Evolutionary conservation across 176 grass and related monocot genomes (phyloP), one percentile per base, ranked within the genome.

Genomic region (Cymbopogon citratus): DNA sequence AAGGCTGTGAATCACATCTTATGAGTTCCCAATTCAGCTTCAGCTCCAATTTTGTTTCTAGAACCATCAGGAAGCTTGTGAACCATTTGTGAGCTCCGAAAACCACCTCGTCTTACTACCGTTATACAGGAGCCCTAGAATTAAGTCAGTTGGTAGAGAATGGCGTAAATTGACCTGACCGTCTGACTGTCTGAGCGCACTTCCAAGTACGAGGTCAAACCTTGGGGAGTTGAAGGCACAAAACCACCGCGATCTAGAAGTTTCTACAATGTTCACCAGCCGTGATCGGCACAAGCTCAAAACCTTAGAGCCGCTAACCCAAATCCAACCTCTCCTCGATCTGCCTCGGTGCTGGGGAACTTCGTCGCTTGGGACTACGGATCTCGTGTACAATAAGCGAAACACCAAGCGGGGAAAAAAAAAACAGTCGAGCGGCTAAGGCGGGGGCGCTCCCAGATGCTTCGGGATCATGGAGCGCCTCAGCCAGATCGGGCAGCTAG

Each of bases 161-260:
- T n/a, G 9, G n/a, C 19, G n/a, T 45, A 25, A 69, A 81, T 69
- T 76, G 71, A 75, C 78, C 27, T 76, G 61, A 75, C 78, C 21
- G n/a, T 6, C 29, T 76, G 61, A 75, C 78, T 13, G n/a, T 6
- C 29, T n/a, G 5, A 81, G 48, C 14, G 15, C 19, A 28, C 35
- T 73, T 60, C 65, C 13, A 62, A 15, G 10, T 46, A 12, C 60
- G 10, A 41, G 24, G 25, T 75, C 48, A 67, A 71, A 78, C 27
- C 40, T 3, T 15, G 29, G 7, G 25, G 8, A 27, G 31, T 1
- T 21, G 29, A 5, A 25, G 8, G 60, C 24, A 44, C 45, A 19
- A 78, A 69, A 69, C 15, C 16, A 43, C 31, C 29, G 68, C 35
- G 9, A 86, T 79, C 79, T 49, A 63, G 59, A 74, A 67, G 68